Percentiles rank a stretch among this genome's conserved stretches.
These are phyloP conservation scores for Blastobotrys americana DNA, from an alignment of 805 yeast genomes.

Conservation along the genomic window DNA sequence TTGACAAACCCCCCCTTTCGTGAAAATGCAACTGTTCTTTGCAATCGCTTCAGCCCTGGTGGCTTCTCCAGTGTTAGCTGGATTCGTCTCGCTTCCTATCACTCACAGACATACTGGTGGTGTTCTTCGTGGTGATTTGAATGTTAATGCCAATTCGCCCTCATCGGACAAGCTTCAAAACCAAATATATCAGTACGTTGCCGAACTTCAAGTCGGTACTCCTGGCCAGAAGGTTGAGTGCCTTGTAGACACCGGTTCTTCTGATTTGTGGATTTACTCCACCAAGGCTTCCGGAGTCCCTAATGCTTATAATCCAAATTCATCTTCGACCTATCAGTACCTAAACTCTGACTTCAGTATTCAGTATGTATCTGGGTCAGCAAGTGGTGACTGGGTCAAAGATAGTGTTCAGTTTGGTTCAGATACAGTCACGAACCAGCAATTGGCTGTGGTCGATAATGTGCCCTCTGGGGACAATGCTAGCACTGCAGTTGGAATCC, in stretches of 20 bases:
- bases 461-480: slow-evolving; percentile 3
- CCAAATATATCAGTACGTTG: slow-evolving; percentile 9
- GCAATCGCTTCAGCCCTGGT: not conserved
- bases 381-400: slow-evolving; percentile 48
- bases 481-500: slow-evolving; percentile 12
- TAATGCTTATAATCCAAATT: slow-evolving; percentile 5
- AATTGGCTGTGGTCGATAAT: slow-evolving; percentile 13
- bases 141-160: not conserved
- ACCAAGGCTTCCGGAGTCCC: slow-evolving; percentile 1
- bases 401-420: slow-evolving; percentile 44
- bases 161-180: slow-evolving; percentile 3
- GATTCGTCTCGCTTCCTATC: slow-evolving; percentile 1
- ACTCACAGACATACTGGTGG: not conserved
- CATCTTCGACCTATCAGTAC: slow-evolving; percentile 19
- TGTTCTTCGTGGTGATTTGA: not conserved
- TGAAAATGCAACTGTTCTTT: not conserved
- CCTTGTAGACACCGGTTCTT: slow-evolving; percentile 44
- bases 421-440: slow-evolving; percentile 39
- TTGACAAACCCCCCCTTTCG: too few species aligned
- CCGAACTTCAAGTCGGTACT: slow-evolving; percentile 33
- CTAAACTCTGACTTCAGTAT: slow-evolving; percentile 14
- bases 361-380: slow-evolving; percentile 16
- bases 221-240: slow-evolving; percentile 38
- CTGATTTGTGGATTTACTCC: slow-evolving; percentile 41
- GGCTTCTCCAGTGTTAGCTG: not conserved